These are phyloP conservation scores for Calocera cornea DNA, from an alignment of 768 basidiomycete genomes.

Conservation along the genomic window DNA sequence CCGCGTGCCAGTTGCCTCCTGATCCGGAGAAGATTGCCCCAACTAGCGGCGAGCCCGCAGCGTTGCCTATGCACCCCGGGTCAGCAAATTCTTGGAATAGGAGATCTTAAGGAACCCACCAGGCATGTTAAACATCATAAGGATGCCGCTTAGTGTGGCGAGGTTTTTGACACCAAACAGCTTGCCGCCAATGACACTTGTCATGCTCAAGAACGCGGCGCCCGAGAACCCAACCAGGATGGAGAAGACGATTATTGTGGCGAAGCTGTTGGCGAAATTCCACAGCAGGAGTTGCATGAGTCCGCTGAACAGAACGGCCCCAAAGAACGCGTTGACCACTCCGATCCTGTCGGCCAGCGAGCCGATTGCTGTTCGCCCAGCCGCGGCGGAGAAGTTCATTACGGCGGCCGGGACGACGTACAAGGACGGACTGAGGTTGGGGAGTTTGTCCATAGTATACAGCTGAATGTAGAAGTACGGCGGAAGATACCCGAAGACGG, in stretches of 20 bases:
- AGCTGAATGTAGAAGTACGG: constrained; percentile 20
- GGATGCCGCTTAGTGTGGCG: constrained; percentile 11
- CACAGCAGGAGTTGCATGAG: constrained; percentile 29
- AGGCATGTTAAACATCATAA: constrained; percentile 13
- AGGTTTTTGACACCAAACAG: constrained; percentile 15
- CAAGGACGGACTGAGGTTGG: constrained; percentile 13
- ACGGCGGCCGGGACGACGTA: constrained; percentile 17
- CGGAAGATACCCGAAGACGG: constrained; percentile 15
- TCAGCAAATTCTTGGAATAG: background rate
- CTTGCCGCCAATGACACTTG: constrained; percentile 24
- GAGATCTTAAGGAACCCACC: constrained; percentile 11
- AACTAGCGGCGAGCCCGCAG: constrained; percentile 24
- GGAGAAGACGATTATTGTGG: constrained; percentile 24
- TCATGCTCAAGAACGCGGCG: constrained; percentile 27
- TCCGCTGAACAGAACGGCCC: constrained; percentile 25
- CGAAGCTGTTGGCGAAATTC: constrained; percentile 26
- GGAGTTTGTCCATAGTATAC: constrained; percentile 14
- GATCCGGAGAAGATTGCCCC: constrained; percentile 25
- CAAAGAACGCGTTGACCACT: constrained; percentile 29
- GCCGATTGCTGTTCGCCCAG: constrained; percentile 26
- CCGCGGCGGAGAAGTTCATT: constrained; percentile 21
- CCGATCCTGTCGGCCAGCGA: constrained; percentile 30
- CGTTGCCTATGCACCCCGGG: constrained; percentile 12
- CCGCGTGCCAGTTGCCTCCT: constrained; percentile 24
- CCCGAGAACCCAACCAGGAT: constrained; percentile 26